These are phyloP conservation scores for Scheffersomyces stipitis DNA, from an alignment of 805 yeast genomes.

Conservation along the genomic window DNA sequence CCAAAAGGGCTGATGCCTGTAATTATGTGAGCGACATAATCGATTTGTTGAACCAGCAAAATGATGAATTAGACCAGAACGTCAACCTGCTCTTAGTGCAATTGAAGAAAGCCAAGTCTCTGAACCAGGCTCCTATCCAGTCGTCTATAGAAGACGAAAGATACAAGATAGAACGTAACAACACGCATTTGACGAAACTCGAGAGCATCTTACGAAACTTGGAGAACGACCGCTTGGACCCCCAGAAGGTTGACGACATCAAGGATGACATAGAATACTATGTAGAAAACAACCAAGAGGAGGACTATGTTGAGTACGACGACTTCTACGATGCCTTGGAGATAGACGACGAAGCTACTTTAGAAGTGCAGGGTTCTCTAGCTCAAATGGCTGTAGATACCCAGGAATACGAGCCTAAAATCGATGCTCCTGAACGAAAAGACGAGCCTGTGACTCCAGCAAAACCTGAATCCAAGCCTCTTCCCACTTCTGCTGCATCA, in stretches of 20 bases:
- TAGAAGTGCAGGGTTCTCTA: constrained; percentile 25
- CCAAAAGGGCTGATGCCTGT: constrained; percentile 71
- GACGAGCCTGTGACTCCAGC: constrained; percentile 25
- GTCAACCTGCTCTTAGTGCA: constrained; percentile 34
- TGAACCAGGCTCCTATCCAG: constrained; percentile 46
- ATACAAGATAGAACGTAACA: constrained; percentile 68
- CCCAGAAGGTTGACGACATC: constrained; percentile 71
- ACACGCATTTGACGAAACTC: constrained; percentile 72
- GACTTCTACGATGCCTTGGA: constrained; percentile 86
- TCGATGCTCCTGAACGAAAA: not conserved
- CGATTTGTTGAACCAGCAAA: constrained; percentile 80
- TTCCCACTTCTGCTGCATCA: constrained; percentile 25
- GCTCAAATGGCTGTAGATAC: constrained; percentile 20
- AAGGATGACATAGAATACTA: constrained; percentile 91
- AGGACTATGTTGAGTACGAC: constrained; percentile 91
- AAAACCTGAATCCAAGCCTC: constrained; percentile 36
- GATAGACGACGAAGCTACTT: constrained; percentile 48
- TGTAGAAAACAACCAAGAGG: constrained; percentile 91
- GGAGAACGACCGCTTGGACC: constrained; percentile 77
- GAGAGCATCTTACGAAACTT: constrained; percentile 75
- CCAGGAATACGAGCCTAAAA: constrained; percentile 7
- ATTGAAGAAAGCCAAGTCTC: constrained; percentile 50
- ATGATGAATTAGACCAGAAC: constrained; percentile 75
- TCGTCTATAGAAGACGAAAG: constrained; percentile 61
- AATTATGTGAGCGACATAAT: constrained; percentile 68